Conservation (phyloP, 2,329 filamentous ascomycete species). For the Exophiala alcalophila region DNA sequence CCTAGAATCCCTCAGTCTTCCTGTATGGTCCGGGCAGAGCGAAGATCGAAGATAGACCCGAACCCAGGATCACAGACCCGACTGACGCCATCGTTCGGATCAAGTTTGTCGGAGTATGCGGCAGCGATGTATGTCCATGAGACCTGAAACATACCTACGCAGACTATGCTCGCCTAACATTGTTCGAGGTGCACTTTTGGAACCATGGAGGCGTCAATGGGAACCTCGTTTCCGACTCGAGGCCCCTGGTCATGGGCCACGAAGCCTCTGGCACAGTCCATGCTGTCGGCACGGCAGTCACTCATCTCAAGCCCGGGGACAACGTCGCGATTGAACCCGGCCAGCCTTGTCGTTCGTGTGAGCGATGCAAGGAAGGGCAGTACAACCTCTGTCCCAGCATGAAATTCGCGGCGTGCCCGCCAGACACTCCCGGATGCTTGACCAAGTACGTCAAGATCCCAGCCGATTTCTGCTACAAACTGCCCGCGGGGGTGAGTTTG, state of each 20-base stretch:
- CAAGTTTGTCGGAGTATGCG: constrained; percentile 46
- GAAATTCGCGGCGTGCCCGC: constrained; percentile 43
- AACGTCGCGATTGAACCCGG: constrained; percentile 40
- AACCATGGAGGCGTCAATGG: constrained; percentile 37
- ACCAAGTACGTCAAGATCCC: constrained; percentile 39
- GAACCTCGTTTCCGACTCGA: constrained; percentile 30
- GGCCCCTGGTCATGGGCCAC: constrained; percentile 37
- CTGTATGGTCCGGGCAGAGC: constrained; percentile 41
- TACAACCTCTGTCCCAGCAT: constrained; percentile 45
- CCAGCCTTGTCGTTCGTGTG: constrained; percentile 37
- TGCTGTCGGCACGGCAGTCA: constrained; percentile 31
- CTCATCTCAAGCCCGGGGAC: constrained; percentile 33
- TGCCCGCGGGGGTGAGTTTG: constrained; percentile 39
- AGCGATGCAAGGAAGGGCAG: constrained; percentile 36
- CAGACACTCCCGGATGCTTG: constrained; percentile 40
- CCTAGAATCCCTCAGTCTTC: constrained; percentile 42
- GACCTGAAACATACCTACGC: constrained; percentile 1
- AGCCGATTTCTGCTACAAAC: constrained; percentile 40
- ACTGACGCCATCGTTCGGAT: constrained; percentile 45
- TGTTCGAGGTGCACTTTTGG: constrained; percentile 41
- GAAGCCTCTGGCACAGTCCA: constrained; percentile 33
- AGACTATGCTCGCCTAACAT: too few relatives aligned
- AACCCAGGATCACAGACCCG: constrained; percentile 37
- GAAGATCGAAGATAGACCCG: constrained; percentile 39
- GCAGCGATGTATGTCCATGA: constrained; percentile 39